Conservation (phyloP, 495 filamentous ascomycete species). For the Penicillium cataractarum region DNA sequence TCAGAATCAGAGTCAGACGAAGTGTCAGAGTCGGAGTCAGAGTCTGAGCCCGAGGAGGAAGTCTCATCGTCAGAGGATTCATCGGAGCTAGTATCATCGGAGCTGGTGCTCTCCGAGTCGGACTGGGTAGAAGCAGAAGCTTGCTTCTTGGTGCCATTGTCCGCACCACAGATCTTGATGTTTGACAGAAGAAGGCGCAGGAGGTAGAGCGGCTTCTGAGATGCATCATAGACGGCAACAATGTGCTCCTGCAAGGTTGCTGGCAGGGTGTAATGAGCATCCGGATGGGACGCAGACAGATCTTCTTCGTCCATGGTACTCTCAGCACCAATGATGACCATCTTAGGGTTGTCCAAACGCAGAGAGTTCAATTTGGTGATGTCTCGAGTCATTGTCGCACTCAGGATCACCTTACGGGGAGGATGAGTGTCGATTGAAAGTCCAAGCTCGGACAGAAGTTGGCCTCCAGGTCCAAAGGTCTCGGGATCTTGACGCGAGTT, state of each 20-base stretch:
- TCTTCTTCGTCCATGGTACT: conserved; percentile 38
- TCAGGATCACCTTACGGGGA: conserved; percentile 76
- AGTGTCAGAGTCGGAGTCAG: conserved; percentile 37
- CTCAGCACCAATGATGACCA: conserved; percentile 70
- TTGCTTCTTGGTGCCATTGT: not conserved
- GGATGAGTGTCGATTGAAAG: conserved; percentile 44
- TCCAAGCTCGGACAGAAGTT: conserved; percentile 40
- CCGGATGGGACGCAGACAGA: conserved; percentile 26
- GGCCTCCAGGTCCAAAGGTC: conserved; percentile 51
- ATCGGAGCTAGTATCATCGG: conserved; percentile 35
- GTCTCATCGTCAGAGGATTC: conserved; percentile 35
- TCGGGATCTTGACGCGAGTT: conserved; percentile 52
- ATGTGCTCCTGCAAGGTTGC: conserved; percentile 70
- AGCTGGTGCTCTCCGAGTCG: conserved; percentile 34
- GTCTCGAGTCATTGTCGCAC: conserved; percentile 92
- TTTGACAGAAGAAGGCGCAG: conserved; percentile 45
- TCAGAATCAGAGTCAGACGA: conserved; percentile 29
- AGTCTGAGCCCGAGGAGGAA: conserved; percentile 30
- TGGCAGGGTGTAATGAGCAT: conserved; percentile 64
- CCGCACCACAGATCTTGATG: conserved; percentile 34
- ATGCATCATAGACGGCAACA: conserved; percentile 72
- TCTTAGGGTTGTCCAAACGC: conserved; percentile 70
- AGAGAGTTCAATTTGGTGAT: conserved; percentile 76
- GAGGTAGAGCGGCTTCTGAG: conserved; percentile 84
- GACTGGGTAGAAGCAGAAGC: conserved; percentile 24